phyloP scores from a whole-genome alignment of 2,329 filamentous ascomycete species.

The Ophiostoma piceae region DNA sequence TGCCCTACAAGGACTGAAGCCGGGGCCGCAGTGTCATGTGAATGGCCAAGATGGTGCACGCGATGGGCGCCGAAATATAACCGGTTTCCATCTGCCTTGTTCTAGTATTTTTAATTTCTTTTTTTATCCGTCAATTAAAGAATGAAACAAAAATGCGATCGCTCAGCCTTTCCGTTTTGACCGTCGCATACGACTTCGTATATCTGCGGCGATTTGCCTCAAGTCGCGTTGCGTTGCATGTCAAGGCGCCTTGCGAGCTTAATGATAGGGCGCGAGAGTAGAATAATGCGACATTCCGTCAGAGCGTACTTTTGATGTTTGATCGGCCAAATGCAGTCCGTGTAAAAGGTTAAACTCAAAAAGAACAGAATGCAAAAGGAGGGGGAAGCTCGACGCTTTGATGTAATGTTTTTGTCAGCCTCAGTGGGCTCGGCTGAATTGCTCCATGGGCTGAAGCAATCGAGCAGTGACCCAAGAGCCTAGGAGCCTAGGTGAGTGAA shows the following conservation, averaged over 20 bases:
- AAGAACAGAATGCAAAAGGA: neutral
- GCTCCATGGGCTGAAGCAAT: constrained; percentile 8
- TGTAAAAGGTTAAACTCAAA: neutral
- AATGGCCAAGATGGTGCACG: neutral
- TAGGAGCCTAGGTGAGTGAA: neutral
- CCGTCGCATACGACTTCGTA: neutral
- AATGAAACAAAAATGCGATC: neutral
- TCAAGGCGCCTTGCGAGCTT: neutral
- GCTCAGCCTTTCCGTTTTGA: neutral
- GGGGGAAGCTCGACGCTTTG: neutral
- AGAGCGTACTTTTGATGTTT: neutral
- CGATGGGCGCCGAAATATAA: neutral
- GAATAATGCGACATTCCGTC: neutral
- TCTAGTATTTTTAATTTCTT: neutral
- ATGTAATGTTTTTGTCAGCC: neutral
- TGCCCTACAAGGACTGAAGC: constrained; percentile 2
- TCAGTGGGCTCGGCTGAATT: constrained; percentile 12
- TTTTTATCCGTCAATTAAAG: neutral
- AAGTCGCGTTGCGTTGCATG: neutral
- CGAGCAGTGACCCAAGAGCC: neutral
- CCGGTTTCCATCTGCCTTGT: neutral
- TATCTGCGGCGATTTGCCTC: neutral
- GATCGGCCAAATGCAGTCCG: neutral
- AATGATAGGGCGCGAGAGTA: neutral
- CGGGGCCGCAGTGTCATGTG: neutral